phyloP scores from a whole-genome alignment of 2,329 filamentous ascomycete genomes.

The Fusarium oligoseptatum region DNA sequence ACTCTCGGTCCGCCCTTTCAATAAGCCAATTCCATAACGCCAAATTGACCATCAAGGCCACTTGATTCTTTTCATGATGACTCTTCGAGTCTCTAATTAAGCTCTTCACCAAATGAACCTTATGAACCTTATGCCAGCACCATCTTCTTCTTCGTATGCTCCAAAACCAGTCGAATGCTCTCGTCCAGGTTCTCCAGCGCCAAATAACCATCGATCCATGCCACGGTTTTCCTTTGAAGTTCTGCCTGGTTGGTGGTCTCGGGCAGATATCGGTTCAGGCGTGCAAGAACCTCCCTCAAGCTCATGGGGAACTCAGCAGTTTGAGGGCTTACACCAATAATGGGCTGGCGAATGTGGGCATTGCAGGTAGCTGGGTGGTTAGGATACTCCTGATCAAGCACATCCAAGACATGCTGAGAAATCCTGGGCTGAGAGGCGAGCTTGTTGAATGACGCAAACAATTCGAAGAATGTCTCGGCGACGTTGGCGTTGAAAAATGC shows the following conservation, averaged over 20 bases:
- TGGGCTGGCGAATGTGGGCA: conserved; percentile 78
- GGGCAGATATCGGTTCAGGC: conserved; percentile 67
- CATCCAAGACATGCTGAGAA: conserved; percentile 78
- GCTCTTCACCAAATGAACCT: conserved; percentile 15
- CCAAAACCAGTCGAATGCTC: conserved; percentile 68
- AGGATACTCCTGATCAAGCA: conserved; percentile 71
- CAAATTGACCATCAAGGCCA: background rate
- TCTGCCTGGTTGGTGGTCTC: conserved; percentile 60
- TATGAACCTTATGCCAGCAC: conserved; percentile 12
- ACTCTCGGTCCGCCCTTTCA: background rate
- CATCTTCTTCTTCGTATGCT: conserved; percentile 61
- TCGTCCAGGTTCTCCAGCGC: conserved; percentile 64
- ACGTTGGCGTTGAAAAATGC: conserved; percentile 75
- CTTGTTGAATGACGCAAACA: conserved; percentile 78
- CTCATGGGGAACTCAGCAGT: conserved; percentile 81
- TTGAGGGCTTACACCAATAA: conserved; percentile 73
- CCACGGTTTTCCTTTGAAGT: conserved; percentile 62
- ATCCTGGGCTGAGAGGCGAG: conserved; percentile 76
- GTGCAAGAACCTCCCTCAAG: conserved; percentile 73
- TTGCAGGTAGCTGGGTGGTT: conserved; percentile 73
- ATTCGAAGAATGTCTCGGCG: conserved; percentile 82
- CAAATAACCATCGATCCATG: conserved; percentile 69
- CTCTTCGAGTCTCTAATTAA: background rate
- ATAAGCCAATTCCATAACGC: background rate
- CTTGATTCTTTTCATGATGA: conserved; percentile 1